Evolutionary conservation across 768 basidiomycete species (phyloP), one percentile per base, ranked within the genome.

Genomic region (Trametes elegans): DNA sequence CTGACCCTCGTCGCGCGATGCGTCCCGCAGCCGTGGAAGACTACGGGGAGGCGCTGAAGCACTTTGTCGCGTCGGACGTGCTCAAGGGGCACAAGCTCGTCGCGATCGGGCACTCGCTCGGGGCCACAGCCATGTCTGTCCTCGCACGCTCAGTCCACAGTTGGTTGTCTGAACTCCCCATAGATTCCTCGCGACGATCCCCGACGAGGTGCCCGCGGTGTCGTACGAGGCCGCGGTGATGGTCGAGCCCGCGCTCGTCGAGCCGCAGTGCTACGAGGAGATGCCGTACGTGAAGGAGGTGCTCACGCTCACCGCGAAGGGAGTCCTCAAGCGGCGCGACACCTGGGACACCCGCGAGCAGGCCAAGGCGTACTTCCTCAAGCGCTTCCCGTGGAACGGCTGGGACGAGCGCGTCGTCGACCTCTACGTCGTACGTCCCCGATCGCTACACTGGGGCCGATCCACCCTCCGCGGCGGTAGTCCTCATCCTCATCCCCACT

Each of bases 51-150:
- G 53, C 53, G 11, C 13, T 59, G 11, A 39, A 44, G 21, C 18
- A n/a, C 7, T 47, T 51, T 28, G 7, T 41, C 38, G 47, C 53
- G 0, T 40, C 53, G 5, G 43, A 36, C 16, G 31, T 34, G 3
- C 39, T 59, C 3, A 6, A 23, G 24, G 45, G 49, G 5, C 58
- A 55, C 19, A 36, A 19, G 16, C 32, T 59, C 10, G 40, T 59
- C 13, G 53, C 29, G 0, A 38, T 59, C 11, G 58, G 58, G 11
- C 58, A 59, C 38, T 59, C 58, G 19, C 40, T 46, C 5, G 58
- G 58, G 0, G 49, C 38, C 1, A 34, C 44, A 1, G 49, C 53
- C 3, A 10, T 55, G 58, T 59, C 35, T 19, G n/a, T 39, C 18
- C 38, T 18, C 10, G 4, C 5, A n/a, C 18, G 38, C 18, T n/a